Conservation (phyloP, 768 basidiomycete genomes). For the Termitomyces bulborhizus region DNA sequence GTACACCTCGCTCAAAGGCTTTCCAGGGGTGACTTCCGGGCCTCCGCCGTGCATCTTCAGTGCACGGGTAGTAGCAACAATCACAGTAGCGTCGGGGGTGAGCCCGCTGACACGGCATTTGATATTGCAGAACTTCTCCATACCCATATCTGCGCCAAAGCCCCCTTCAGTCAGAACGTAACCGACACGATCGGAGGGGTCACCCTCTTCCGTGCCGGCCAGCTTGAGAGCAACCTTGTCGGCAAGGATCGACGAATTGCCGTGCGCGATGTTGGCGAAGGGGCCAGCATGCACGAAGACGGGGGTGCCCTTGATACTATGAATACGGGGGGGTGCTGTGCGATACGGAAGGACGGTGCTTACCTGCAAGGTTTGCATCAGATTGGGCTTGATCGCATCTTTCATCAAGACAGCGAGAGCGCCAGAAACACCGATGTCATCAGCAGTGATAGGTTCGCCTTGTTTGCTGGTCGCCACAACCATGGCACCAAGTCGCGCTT, state of each 20-base stretch:
- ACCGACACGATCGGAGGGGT: conserved; percentile 71
- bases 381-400: conserved; percentile 97
- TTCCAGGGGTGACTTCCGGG: conserved; percentile 94
- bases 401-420: conserved; percentile 97
- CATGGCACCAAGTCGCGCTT: conserved; percentile 89
- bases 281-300: conserved; percentile 99
- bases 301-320: conserved; percentile 68
- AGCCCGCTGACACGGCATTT: conserved; percentile 94
- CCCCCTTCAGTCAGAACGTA: conserved; percentile 98
- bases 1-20: conserved; percentile 89
- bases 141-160: conserved; percentile 98
- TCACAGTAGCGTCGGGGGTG: conserved; percentile 88
- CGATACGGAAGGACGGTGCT: not conserved
- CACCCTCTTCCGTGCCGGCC: conserved; percentile 91
- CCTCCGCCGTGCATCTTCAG: conserved; percentile 99
- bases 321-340: not conserved
- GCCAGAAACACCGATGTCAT: conserved; percentile 93
- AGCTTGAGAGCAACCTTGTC: conserved; percentile 96
- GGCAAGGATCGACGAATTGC: conserved; percentile 98
- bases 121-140: conserved; percentile 99
- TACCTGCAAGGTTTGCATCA: conserved; percentile 96
- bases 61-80: conserved; percentile 96
- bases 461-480: conserved; percentile 91
- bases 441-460: conserved; percentile 90
- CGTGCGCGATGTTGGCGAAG: conserved; percentile 98